phyloP scores from a whole-genome alignment of 176 grass and related monocot genomes.

The Dendrocalamus sinicus region DNA sequence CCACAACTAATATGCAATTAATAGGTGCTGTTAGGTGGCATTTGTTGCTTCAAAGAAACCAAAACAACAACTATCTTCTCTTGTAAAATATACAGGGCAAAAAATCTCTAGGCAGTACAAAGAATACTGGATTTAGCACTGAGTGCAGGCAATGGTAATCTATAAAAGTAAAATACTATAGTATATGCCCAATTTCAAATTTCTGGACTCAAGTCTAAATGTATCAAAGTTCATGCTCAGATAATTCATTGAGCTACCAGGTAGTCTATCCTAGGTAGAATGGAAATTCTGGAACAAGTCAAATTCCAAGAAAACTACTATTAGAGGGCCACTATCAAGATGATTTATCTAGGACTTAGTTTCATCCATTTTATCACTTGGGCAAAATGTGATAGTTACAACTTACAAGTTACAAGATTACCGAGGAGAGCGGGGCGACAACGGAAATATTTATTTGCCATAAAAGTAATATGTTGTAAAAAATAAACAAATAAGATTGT shows the following conservation, averaged over 20 bases:
- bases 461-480: constrained; percentile 14
- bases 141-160: constrained; percentile 21
- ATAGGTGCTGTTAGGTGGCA: too few species aligned
- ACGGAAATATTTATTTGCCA: not conserved
- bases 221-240: constrained; percentile 24
- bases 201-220: constrained; percentile 24
- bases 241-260: constrained; percentile 11
- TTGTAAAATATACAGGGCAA: too few species aligned
- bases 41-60: too few species aligned
- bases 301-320: too few species aligned
- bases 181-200: constrained; percentile 30
- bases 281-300: too few species aligned
- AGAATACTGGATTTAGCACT: not conserved
- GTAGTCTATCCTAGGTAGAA: too few species aligned
- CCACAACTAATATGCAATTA: too few species aligned
- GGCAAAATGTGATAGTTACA: constrained; percentile 17
- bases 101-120: not conserved
- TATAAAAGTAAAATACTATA: constrained; percentile 9
- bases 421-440: not conserved
- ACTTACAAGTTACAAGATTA: constrained; percentile 3
- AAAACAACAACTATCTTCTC: too few species aligned
- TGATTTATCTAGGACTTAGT: too few species aligned
- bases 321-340: too few species aligned
- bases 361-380: too few species aligned
- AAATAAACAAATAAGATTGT: not conserved